Evolutionary conservation across 2,329 filamentous ascomycete species (phyloP).

Genomic region (Aspergillus sp.): DNA sequence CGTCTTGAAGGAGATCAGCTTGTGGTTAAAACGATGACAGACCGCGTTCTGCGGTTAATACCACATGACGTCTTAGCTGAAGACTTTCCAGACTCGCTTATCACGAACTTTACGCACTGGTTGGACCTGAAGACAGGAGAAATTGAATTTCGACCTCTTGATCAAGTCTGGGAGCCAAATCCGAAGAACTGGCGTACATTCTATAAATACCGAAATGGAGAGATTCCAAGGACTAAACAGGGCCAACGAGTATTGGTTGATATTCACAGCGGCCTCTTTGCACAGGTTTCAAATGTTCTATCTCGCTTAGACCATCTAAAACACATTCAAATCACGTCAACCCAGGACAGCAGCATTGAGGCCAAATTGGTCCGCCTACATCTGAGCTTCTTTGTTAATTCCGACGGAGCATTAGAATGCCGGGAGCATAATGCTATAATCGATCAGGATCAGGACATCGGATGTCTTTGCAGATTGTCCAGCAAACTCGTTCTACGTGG

Average conservation of each 20-base stretch:
- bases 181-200: constrained; percentile 25
- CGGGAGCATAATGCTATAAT: constrained; percentile 19
- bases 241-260: constrained; percentile 31
- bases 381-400: constrained; percentile 46
- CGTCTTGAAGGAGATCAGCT: constrained; percentile 17
- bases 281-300: constrained; percentile 32
- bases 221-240: constrained; percentile 3
- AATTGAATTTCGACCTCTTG: constrained; percentile 33
- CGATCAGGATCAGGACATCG: constrained; percentile 24
- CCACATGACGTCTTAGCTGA: constrained; percentile 26
- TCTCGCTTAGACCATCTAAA: constrained; percentile 33
- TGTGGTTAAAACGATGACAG: constrained; percentile 8
- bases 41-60: constrained; percentile 20
- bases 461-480: constrained; percentile 21
- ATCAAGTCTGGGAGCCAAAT: constrained; percentile 26
- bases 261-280: constrained; percentile 35
- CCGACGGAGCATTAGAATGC: constrained; percentile 14
- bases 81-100: constrained; percentile 36
- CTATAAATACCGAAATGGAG: constrained; percentile 19
- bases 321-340: constrained; percentile 37
- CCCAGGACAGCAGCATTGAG: constrained; percentile 14
- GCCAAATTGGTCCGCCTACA: constrained; percentile 48
- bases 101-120: constrained; percentile 50
- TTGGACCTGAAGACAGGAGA: constrained; percentile 29
- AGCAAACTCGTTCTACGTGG: constrained; percentile 26